Evolutionary conservation across 2,329 filamentous ascomycete genomes (phyloP).

Genomic region (Emmonsia crescens): DNA sequence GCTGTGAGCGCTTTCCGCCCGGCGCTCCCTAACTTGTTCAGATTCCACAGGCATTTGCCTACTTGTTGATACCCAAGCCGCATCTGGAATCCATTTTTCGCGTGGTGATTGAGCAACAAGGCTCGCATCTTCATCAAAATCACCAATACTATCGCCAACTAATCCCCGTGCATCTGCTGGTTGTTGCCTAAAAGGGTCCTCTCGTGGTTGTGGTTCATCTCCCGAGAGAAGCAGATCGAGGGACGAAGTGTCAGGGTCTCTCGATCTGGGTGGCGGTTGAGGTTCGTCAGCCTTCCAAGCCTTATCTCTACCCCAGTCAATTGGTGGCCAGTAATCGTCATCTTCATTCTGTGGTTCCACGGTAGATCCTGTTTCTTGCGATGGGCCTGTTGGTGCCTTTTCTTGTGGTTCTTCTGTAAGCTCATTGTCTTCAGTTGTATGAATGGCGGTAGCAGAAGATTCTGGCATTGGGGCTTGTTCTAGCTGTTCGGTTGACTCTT

Average conservation of each 20-base stretch:
- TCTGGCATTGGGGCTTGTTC: background rate
- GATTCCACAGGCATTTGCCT: background rate
- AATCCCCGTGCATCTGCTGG: slow-evolving; percentile 1
- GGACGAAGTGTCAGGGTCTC: slow-evolving; percentile 9
- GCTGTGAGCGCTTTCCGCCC: background rate
- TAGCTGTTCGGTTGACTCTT: background rate
- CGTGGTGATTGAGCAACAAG: background rate
- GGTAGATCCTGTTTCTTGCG: slow-evolving; percentile 6
- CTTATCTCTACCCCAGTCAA: slow-evolving; percentile 25
- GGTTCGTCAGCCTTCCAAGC: slow-evolving; percentile 6
- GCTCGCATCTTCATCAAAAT: slow-evolving; percentile 11
- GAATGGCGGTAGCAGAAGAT: background rate
- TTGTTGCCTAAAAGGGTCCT: slow-evolving; percentile 8
- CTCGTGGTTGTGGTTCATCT: slow-evolving; percentile 3
- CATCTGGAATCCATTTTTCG: background rate
- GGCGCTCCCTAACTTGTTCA: background rate
- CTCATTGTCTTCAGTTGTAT: background rate
- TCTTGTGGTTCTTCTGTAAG: slow-evolving; percentile 2
- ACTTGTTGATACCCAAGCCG: background rate
- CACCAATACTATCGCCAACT: slow-evolving; percentile 7
- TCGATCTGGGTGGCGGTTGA: background rate
- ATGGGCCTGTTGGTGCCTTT: slow-evolving; percentile 4
- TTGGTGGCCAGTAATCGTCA: slow-evolving; percentile 28
- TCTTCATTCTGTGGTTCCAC: slow-evolving; percentile 10
- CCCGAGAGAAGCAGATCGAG: slow-evolving; percentile 12